phyloP scores from a whole-genome alignment of 345 rosid species.

The Trapa bicornis region DNA sequence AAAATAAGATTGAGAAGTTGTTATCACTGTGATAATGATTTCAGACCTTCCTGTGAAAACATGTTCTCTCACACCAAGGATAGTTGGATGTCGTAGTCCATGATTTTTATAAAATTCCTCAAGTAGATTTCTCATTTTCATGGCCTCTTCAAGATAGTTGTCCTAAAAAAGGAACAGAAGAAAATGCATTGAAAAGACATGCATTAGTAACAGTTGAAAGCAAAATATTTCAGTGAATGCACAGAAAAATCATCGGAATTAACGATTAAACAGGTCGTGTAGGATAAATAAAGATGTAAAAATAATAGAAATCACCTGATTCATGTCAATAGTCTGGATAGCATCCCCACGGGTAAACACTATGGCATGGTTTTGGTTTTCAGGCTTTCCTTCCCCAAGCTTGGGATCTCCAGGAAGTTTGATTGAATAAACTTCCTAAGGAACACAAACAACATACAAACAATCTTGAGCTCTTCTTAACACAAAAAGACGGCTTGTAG shows the following conservation, averaged over 20 bases:
- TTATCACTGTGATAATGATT: constrained; percentile 6
- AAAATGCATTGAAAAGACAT: not conserved
- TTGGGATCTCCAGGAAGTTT: constrained; percentile 97
- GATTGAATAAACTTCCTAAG: constrained; percentile 79
- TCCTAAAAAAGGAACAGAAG: constrained; percentile 39
- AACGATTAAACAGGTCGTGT: not conserved
- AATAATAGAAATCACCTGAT: constrained; percentile 45
- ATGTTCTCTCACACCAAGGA: constrained; percentile 92
- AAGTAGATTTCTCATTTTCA: constrained; percentile 94
- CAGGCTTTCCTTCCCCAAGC: constrained; percentile 99
- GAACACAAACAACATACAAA: constrained; percentile 5
- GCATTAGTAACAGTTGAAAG: not conserved
- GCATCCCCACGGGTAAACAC: constrained; percentile 96
- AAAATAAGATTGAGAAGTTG: not conserved
- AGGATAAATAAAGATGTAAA: not conserved
- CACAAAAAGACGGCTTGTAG: not conserved
- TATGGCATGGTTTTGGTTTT: constrained; percentile 94
- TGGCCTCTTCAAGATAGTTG: constrained; percentile 94
- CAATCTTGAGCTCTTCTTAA: not conserved
- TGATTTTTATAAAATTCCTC: constrained; percentile 86
- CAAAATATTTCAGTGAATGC: not conserved
- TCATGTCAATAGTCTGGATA: constrained; percentile 97
- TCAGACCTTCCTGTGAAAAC: constrained; percentile 93
- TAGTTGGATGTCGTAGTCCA: constrained; percentile 90
- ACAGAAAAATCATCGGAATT: not conserved